Base-by-base conservation (phyloP, 768 basidiomycete species). In the Kwoniella europaea region DNA sequence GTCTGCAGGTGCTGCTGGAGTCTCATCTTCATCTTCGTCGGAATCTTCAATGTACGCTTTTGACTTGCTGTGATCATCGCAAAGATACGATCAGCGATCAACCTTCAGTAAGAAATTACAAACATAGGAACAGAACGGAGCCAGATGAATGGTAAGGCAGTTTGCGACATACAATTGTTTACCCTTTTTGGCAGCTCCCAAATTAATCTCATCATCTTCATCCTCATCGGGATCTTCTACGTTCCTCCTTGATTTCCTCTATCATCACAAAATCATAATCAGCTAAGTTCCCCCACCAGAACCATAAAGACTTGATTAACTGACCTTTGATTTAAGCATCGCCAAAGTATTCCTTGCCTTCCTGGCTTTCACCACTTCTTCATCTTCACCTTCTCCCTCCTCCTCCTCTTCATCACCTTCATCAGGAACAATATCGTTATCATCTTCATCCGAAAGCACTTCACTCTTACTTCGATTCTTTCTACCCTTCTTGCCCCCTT, bases 1-100 rank as follows among this genome's bases (percentile, higher is more conserved):
- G 16, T 63, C 29, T 5, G 43, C 63, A 13, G 35, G 6, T 35
- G 63, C 46, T 9, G 44, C 43, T 27, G 63, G 20, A 35, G 43
- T 24, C 4, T 67, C 65, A 42, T 58, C 73, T n/a, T 68, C 71
- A 50, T 83, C 82, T 20, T 84, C 93, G 80, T 94, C 93, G 2
- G 92, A 92, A 80, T 94, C 92, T 7, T 91, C 91, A 60, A 96
- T 88, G 82, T 89, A 88, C 76, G 90, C 93, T 83, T 92, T 93
- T 79, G 92, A 94, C 87, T 94, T 95, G 80, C 93, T 94, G 71
- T 20, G 4, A 27, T 4, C 18, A 50, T n/a, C 44, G 41, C 46
- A 10, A 71, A 61, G 71, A 54, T 62, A 52, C 15, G 10, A 44
- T 44, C 54, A 58, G 56, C 22, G n/a, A 56, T 22, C 4, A 9